Base-by-base conservation (phyloP, 345 rosid genomes). In the Eucalyptus camaldulensis region DNA sequence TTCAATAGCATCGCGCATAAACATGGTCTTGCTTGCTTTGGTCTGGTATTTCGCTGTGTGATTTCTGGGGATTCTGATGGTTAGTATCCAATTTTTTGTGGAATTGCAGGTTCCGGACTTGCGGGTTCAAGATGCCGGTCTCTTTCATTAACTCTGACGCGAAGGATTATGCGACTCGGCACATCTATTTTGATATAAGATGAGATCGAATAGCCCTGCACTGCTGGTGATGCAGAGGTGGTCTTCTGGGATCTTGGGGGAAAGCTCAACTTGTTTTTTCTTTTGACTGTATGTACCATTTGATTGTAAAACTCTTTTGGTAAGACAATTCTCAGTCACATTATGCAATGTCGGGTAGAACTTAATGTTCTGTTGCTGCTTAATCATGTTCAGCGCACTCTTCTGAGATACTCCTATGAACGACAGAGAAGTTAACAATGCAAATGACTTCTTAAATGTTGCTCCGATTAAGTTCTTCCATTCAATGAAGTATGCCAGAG, bases 101-200 rank as follows among this genome's bases (percentile, higher is more conserved):
- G 31, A 25, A 25, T 60, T 87, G 87, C 69, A 87, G 88, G 69
- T 89, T 88, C 93, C 88, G 17, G 95, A 93, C 50, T 62, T 87
- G 88, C 88, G 87, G n/a, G 89, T 83, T 89, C 92, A 89, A 87
- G 93, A 91, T 33, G 92, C 88, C 37, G 91, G 89, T 83, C 86
- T 88, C 54, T 88, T 88, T 83, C 89, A 16, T 40, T 88, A 86
- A 88, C 43, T 58, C 21, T 19, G 47, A 40, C 22, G 47, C 7
- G 47, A 76, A 40, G 14, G 45, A 72, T 37, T 21, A 72, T 37
- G 83, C 47, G 27, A 40, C 15, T 40, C 5, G 5, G 83, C 83
- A 40, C 29, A 12, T 76, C 85, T 40, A 0, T 37, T 40, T 24
- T 5, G 85, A 76, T 76, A 11, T 40, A 40, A 40, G 29, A 76